Conservation (phyloP, 805 yeast species). For the Schizosaccharomyces octosporus region DNA sequence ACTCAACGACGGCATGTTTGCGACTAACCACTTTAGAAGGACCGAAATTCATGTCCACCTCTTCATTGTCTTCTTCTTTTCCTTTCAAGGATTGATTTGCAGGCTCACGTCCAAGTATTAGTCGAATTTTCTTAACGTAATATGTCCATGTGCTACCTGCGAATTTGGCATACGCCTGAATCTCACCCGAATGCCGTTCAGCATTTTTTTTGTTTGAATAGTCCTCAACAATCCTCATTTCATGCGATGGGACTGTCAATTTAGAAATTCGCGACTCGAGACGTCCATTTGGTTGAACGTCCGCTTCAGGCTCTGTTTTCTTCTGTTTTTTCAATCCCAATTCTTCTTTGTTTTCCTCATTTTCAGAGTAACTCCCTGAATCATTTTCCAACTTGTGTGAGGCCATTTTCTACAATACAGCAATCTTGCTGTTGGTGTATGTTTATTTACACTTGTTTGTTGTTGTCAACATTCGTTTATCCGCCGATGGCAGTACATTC, state of each 20-base stretch:
- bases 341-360: background rate
- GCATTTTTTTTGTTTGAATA: conserved; percentile 51
- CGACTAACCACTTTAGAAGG: conserved; percentile 95
- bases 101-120: conserved; percentile 51
- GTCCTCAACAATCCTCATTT: conserved; percentile 45
- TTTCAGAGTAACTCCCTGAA: background rate
- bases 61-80: conserved; percentile 9
- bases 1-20: conserved; percentile 63
- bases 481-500: background rate
- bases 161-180: conserved; percentile 93
- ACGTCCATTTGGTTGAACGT: background rate
- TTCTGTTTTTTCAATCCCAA: background rate
- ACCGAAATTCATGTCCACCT: conserved; percentile 68
- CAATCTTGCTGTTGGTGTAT: background rate
- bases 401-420: background rate
- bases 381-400: background rate
- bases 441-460: background rate
- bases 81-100: background rate
- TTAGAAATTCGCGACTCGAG: conserved; percentile 27
- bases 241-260: conserved; percentile 45
- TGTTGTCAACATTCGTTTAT: background rate
- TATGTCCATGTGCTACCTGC: conserved; percentile 78
- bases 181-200: conserved; percentile 26
- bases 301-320: background rate
- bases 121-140: conserved; percentile 54